Conservation (phyloP, 768 basidiomycete species). For the Agaricus blazei region DNA sequence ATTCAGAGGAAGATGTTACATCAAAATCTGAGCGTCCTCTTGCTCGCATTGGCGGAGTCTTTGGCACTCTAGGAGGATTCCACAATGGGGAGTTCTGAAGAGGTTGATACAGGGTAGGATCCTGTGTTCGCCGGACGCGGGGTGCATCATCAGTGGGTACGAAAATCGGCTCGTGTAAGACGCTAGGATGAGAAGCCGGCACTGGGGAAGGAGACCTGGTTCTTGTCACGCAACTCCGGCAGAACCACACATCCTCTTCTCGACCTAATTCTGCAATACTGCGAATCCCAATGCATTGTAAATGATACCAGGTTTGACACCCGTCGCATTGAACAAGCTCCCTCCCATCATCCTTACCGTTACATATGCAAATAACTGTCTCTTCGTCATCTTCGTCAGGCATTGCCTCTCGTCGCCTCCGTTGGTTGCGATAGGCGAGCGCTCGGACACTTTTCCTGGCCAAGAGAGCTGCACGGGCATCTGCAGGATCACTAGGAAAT, state of each 20-base stretch:
- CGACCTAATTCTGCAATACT: conserved; percentile 59
- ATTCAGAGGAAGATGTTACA: conserved; percentile 41
- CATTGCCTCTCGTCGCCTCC: conserved; percentile 26
- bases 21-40: conserved; percentile 33
- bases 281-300: conserved; percentile 71
- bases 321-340: conserved; percentile 78
- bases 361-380: conserved; percentile 60
- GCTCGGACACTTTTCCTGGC: conserved; percentile 67
- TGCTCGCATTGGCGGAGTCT: conserved; percentile 41
- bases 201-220: conserved; percentile 37
- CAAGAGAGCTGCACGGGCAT: conserved; percentile 68
- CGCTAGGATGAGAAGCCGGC: conserved; percentile 20
- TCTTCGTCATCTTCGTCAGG: conserved; percentile 39
- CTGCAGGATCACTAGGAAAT: conserved; percentile 66
- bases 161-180: conserved; percentile 60
- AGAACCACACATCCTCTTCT: conserved; percentile 82
- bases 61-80: conserved; percentile 36
- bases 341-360: conserved; percentile 63
- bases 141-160: conserved; percentile 58
- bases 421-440: conserved; percentile 48
- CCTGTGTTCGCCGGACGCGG: conserved; percentile 34
- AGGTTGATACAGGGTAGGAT: conserved; percentile 59
- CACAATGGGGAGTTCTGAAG: conserved; percentile 58
- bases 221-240: conserved; percentile 45
- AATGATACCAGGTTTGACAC: conserved; percentile 80